Conservation (phyloP, 257 asterid genomes). For the Salvia splendens region DNA sequence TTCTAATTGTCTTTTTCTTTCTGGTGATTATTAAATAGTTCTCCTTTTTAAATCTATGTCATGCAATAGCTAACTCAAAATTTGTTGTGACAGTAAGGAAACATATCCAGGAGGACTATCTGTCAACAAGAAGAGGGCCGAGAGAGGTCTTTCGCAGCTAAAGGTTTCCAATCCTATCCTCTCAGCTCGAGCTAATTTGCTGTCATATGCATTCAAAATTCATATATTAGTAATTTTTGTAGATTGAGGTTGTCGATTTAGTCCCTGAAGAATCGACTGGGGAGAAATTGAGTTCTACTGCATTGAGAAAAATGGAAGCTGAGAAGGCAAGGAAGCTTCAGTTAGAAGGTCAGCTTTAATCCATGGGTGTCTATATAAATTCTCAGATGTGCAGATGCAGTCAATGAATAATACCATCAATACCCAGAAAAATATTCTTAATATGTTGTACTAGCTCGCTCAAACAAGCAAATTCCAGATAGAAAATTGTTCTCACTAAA, state of each 20-base stretch:
- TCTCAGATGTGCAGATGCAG: conserved; percentile 28
- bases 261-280: conserved; percentile 69
- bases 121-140: conserved; percentile 81
- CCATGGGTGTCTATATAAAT: conserved; percentile 3
- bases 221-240: conserved; percentile 27
- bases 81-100: conserved; percentile 68
- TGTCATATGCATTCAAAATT: neutral
- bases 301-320: conserved; percentile 72
- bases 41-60: neutral
- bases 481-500: too few species aligned
- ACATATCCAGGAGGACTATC: conserved; percentile 81
- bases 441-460: too few species aligned
- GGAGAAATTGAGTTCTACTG: conserved; percentile 76
- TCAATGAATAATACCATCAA: neutral
- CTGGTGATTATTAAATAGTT: neutral
- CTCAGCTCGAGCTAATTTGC: conserved; percentile 1
- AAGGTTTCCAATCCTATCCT: conserved; percentile 44
- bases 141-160: conserved; percentile 70
- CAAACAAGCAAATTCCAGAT: too few species aligned
- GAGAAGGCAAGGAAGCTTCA: conserved; percentile 50
- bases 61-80: conserved; percentile 29
- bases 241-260: conserved; percentile 85
- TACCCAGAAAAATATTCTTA: too few species aligned
- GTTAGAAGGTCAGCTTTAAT: conserved; percentile 37
- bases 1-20: neutral